Percentiles rank a stretch among this genome's conserved stretches.
Evolutionary conservation across 2,329 filamentous ascomycete genomes (phyloP).

Genomic region (Meredithiella fracta): DNA sequence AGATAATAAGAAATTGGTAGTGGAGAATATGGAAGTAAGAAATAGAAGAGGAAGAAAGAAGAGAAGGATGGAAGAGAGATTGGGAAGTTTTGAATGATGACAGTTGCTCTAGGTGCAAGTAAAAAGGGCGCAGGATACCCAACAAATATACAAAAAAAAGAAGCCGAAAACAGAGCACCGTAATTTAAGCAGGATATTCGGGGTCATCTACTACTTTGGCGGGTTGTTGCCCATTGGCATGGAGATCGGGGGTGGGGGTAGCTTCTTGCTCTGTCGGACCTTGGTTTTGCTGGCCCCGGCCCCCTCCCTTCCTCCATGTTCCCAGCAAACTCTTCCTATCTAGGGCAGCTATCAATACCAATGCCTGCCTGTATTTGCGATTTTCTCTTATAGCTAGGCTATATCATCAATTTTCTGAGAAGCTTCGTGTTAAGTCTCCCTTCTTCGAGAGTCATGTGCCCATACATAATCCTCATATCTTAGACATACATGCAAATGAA

Average conservation of each 20-base stretch:
- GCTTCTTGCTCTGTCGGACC: background rate
- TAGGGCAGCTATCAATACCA: background rate
- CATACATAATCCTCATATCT: background rate
- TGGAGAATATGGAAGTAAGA: constrained; percentile 8
- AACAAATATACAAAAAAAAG: constrained; percentile 15
- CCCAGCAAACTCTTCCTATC: background rate
- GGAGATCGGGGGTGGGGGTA: constrained; percentile 2
- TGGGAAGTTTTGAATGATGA: constrained; percentile 10
- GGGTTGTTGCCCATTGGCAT: constrained; percentile 6
- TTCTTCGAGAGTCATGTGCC: background rate
- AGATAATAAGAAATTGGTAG: background rate
- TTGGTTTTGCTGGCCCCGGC: background rate
- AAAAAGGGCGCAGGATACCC: constrained; percentile 16
- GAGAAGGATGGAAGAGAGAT: constrained; percentile 23
- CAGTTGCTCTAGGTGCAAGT: constrained; percentile 17
- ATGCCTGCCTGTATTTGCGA: background rate
- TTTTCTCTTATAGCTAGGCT: background rate
- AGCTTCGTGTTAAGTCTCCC: background rate
- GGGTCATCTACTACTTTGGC: background rate
- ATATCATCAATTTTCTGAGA: background rate
- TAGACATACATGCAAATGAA: no score
- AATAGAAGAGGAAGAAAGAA: constrained; percentile 19
- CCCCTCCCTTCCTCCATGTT: background rate
- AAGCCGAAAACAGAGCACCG: constrained; percentile 19
- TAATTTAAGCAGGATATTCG: background rate